Evolutionary conservation across 129 eudicot genomes (phyloP), one percentile per base, ranked within the genome.

Genomic region (Scalesia atractyloides): DNA sequence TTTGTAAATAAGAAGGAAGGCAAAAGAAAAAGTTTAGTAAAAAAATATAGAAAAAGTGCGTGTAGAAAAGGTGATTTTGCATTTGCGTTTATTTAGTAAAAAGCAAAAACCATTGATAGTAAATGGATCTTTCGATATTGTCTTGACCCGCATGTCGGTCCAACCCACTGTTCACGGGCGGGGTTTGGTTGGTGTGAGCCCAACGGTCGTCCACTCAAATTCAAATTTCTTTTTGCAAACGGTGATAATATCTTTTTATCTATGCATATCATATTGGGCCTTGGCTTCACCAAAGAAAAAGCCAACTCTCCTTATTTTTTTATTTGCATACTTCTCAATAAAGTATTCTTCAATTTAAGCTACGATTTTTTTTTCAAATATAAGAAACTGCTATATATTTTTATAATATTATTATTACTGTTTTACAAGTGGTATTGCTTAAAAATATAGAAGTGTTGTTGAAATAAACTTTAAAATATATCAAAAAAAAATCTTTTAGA

Each of bases 141-240:
- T 67, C 69, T 46, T 76, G 20, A 68, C 69, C 50, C 62, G 50
- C 58, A 76, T 59, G 22, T 66, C 62, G 73, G 67, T 66, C 66
- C 46, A 46, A 76, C 68, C 68, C 60, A 43, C 49, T 16, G 49
- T 48, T 36, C 59, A 47, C 44, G 2, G 6, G 49, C 66, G 57
- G 61, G 70, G 62, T 34, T 18, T 3, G 67, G 67, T 18, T 3
- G 67, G 67, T 54, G 49, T 43, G 46, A 59, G 64, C 56, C 74
- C 64, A 76, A 68, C 75, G 81, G 81, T 59, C 81, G 34, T 56
- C 81, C 76, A 76, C 64, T 50, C 70, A 69, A 68, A 58, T 76
- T 69, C 64, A 76, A 76, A 68, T 9, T 47, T 15, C 17, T 20
- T 19, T 59, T 66, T 57, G 33, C 43, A 56, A 69, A 76, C 75